Evolutionary conservation across 2,329 filamentous ascomycete genomes (phyloP).

Genomic region (Fusarium ramigenum): DNA sequence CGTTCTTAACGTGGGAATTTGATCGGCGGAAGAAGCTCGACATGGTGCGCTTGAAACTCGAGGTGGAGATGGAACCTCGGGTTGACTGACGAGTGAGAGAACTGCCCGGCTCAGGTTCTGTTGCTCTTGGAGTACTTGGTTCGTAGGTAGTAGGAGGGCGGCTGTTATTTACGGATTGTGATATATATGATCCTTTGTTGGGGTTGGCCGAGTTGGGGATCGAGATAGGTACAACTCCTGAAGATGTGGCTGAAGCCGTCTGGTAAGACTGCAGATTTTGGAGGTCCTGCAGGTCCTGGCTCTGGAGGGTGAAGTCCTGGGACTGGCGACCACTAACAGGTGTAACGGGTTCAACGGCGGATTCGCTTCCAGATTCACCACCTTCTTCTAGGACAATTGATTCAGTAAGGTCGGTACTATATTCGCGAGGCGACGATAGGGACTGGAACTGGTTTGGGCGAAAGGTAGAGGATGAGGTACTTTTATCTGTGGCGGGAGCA

Average conservation of each 20-base stretch:
- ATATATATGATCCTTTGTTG: constrained; percentile 28
- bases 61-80: constrained; percentile 54
- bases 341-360: constrained; percentile 68
- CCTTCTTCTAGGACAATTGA: constrained; percentile 63
- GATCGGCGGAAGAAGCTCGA: constrained; percentile 59
- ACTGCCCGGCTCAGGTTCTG: constrained; percentile 40
- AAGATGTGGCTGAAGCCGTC: constrained; percentile 31
- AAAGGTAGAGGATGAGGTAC: constrained; percentile 34
- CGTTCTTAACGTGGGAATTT: constrained; percentile 47
- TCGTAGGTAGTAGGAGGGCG: constrained; percentile 31
- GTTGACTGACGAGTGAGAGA: constrained; percentile 53
- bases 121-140: constrained; percentile 36
- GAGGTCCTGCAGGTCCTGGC: constrained; percentile 50
- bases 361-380: constrained; percentile 69
- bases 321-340: constrained; percentile 67
- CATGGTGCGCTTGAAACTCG: constrained; percentile 60
- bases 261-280: constrained; percentile 41
- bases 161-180: constrained; percentile 21
- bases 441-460: constrained; percentile 39
- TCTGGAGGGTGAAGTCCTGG: constrained; percentile 60
- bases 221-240: constrained; percentile 35
- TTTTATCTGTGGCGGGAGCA: constrained; percentile 40
- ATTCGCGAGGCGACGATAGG: constrained; percentile 58
- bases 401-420: constrained; percentile 59
- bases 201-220: constrained; percentile 26